Conservation (phyloP, 2,329 filamentous ascomycete species). For the Thielaviopsis cerberus region DNA sequence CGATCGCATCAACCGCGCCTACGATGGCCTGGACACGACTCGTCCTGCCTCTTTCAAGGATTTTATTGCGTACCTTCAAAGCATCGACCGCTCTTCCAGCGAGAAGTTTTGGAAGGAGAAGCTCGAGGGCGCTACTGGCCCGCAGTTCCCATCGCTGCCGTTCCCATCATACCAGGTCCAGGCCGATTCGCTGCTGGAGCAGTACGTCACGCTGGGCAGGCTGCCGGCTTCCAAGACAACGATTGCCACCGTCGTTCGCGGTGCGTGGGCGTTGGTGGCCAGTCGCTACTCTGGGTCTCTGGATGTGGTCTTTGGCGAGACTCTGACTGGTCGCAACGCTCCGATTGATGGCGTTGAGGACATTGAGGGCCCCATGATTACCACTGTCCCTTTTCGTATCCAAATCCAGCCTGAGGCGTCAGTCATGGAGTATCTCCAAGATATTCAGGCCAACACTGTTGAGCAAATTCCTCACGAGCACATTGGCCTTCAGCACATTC, state of each 20-base stretch:
- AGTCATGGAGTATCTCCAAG: conserved; percentile 33
- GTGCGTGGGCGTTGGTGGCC: conserved; percentile 38
- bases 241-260: conserved; percentile 36
- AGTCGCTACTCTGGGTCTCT: conserved; percentile 32
- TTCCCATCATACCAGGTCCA: conserved; percentile 28
- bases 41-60: conserved; percentile 22
- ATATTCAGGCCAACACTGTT: conserved; percentile 36
- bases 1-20: conserved; percentile 28
- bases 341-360: conserved; percentile 29
- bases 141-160: conserved; percentile 31
- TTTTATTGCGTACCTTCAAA: conserved; percentile 29
- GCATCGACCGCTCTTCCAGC: conserved; percentile 22
- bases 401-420: conserved; percentile 23
- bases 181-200: conserved; percentile 34
- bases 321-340: conserved; percentile 36
- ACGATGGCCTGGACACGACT: conserved; percentile 17
- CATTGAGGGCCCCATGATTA: conserved; percentile 43
- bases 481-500: conserved; percentile 40
- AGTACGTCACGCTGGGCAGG: conserved; percentile 26
- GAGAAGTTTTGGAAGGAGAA: conserved; percentile 29
- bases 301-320: conserved; percentile 41
- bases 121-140: conserved; percentile 25
- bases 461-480: conserved; percentile 47
- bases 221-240: conserved; percentile 24
- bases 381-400: conserved; percentile 38